Evolutionary conservation across 495 filamentous ascomycete species (phyloP).

Genomic region (Daldinia decipiens): DNA sequence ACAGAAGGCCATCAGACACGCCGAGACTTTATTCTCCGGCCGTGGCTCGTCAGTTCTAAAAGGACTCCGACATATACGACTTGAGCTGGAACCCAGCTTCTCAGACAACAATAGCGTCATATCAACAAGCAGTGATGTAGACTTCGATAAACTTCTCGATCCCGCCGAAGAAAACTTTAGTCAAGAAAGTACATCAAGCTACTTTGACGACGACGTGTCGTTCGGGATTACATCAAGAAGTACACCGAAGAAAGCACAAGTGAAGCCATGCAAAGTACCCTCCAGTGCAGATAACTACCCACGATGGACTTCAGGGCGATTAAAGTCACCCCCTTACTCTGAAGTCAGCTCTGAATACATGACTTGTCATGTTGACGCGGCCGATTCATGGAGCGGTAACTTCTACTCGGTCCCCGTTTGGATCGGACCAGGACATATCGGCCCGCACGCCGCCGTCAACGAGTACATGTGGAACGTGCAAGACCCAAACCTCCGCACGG

Average conservation of each 20-base stretch:
- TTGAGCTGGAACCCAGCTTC: constrained; percentile 55
- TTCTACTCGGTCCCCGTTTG: constrained; percentile 49
- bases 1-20: constrained; percentile 49
- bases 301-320: constrained; percentile 39
- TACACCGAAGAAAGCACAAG: background rate
- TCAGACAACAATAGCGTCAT: constrained; percentile 37
- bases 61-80: constrained; percentile 55
- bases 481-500: constrained; percentile 37
- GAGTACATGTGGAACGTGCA: constrained; percentile 54
- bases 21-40: background rate
- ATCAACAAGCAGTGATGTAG: constrained; percentile 36
- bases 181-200: constrained; percentile 15
- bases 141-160: constrained; percentile 47
- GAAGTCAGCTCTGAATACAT: constrained; percentile 38
- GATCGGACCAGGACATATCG: constrained; percentile 47
- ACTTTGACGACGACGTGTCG: constrained; percentile 44
- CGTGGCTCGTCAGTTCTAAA: constrained; percentile 46
- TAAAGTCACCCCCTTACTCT: constrained; percentile 45
- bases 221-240: constrained; percentile 25
- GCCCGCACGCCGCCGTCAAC: constrained; percentile 46
- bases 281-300: constrained; percentile 8
- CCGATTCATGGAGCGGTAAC: constrained; percentile 41
- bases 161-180: constrained; percentile 45
- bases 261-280: background rate
- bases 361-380: constrained; percentile 29